phyloP scores from a whole-genome alignment of 2,329 filamentous ascomycete genomes.

The Aspergillus aculeatinus region DNA sequence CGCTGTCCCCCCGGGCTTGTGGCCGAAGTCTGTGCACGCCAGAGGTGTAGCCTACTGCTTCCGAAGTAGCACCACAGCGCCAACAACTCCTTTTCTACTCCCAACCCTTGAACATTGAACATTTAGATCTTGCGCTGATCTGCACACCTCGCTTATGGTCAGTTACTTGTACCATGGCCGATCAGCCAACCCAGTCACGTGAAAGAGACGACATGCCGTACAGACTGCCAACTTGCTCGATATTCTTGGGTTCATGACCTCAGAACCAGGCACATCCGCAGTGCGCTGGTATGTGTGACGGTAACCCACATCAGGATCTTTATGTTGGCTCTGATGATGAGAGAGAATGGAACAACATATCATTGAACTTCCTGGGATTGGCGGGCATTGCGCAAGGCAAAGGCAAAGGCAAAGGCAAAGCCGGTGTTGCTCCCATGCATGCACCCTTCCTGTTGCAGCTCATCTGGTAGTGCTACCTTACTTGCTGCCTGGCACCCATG shows the following conservation, averaged over 20 bases:
- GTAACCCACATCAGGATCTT: background rate
- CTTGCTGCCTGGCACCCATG: background rate
- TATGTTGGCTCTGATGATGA: background rate
- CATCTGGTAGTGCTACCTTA: too few species aligned
- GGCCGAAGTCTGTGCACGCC: constrained; percentile 1
- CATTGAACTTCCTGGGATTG: background rate
- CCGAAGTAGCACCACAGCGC: constrained; percentile 1
- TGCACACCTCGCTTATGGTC: background rate
- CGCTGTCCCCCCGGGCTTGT: background rate
- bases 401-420: background rate
- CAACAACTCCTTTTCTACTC: background rate
- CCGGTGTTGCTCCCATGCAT: too few species aligned
- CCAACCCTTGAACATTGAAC: background rate
- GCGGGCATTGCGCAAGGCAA: background rate
- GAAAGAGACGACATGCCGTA: background rate
- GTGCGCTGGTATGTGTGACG: background rate
- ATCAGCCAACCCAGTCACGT: background rate
- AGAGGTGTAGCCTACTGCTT: constrained; percentile 1
- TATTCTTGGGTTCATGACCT: background rate
- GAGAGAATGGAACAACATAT: background rate
- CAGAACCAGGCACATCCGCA: background rate
- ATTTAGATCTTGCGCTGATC: background rate
- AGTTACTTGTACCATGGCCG: background rate
- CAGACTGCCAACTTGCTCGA: background rate
- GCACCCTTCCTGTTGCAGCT: too few species aligned